phyloP scores from a whole-genome alignment of 805 yeast species.

The Wickerhamomyces xylosicus region DNA sequence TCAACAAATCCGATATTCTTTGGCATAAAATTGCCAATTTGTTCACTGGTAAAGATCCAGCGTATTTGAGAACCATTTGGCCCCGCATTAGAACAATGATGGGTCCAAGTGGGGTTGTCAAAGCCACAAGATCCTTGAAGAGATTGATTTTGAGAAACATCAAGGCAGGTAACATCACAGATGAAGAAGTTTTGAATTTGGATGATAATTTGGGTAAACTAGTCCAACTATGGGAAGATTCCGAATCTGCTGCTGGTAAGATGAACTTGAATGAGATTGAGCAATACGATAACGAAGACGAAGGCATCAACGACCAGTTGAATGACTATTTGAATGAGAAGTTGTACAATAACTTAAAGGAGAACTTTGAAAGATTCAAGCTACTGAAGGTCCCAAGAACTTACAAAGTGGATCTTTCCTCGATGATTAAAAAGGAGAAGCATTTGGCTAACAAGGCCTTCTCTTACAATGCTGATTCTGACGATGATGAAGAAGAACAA shows the following conservation, averaged over 20 bases:
- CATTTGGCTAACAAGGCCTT: slow-evolving; percentile 36
- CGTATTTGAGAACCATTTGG: slow-evolving; percentile 57
- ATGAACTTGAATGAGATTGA: slow-evolving; percentile 4
- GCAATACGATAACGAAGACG: neutral
- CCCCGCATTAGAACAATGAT: slow-evolving; percentile 49
- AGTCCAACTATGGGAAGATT: slow-evolving; percentile 55
- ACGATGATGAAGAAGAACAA: neutral
- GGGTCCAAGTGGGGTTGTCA: slow-evolving; percentile 48
- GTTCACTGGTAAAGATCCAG: slow-evolving; percentile 30
- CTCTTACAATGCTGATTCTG: slow-evolving; percentile 18
- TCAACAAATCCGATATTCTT: slow-evolving; percentile 44
- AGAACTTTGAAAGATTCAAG: slow-evolving; percentile 36
- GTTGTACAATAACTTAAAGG: slow-evolving; percentile 28
- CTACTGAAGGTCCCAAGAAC: slow-evolving; percentile 23
- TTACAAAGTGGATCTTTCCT: slow-evolving; percentile 33
- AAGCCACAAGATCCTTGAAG: slow-evolving; percentile 54
- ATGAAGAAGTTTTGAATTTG: slow-evolving; percentile 38
- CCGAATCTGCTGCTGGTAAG: slow-evolving; percentile 24
- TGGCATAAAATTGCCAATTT: slow-evolving; percentile 51
- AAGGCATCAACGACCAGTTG: slow-evolving; percentile 3
- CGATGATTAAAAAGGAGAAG: slow-evolving; percentile 66
- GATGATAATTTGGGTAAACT: slow-evolving; percentile 36
- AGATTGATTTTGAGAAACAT: slow-evolving; percentile 49
- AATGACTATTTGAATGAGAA: slow-evolving; percentile 8
- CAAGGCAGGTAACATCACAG: slow-evolving; percentile 38